Conservation (phyloP, 2,329 filamentous ascomycete genomes). For the Diplodia corticola region DNA sequence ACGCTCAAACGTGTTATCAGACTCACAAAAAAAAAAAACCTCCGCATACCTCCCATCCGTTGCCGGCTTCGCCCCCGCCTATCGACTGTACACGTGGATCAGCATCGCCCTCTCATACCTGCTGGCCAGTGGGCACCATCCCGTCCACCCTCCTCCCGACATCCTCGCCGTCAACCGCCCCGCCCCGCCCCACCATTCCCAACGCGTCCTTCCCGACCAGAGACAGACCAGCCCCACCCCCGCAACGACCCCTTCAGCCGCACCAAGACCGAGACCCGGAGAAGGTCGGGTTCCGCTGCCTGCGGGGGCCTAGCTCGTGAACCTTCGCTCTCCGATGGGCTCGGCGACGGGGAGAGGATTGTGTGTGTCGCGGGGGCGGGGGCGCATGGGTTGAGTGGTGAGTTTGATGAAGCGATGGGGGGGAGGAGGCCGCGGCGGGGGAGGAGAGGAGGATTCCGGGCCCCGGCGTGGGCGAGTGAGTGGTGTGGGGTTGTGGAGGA, state of each 20-base stretch:
- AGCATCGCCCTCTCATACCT: conserved; percentile 41
- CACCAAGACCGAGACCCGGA: conserved; percentile 48
- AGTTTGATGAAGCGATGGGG: conserved; percentile 27
- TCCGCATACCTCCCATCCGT: conserved; percentile 32
- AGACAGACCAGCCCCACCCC: conserved; percentile 39
- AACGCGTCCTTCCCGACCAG: conserved; percentile 46
- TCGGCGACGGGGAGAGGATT: conserved; percentile 50
- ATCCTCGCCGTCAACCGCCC: conserved; percentile 20
- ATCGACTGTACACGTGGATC: conserved; percentile 48
- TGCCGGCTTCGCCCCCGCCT: conserved; percentile 44
- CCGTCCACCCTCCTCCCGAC: conserved; percentile 7
- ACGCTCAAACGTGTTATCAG: conserved; percentile 26
- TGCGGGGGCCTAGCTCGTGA: conserved; percentile 51
- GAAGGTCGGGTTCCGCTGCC: conserved; percentile 43
- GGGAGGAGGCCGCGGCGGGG: too few relatives aligned
- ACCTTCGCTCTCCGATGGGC: conserved; percentile 48
- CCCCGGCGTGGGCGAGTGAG: conserved; percentile 40
- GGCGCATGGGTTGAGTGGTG: conserved; percentile 42
- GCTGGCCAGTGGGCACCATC: neutral
- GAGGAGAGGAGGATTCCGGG: conserved; percentile 28
- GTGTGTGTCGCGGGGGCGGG: conserved; percentile 51
- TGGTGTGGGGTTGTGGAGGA: conserved; percentile 46
- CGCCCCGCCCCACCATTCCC: conserved; percentile 29
- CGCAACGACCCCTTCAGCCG: conserved; percentile 46
- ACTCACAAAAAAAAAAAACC: conserved; percentile 28